Base-by-base conservation (phyloP, 2,329 filamentous ascomycete genomes). In the Ophioceras dolichostomum region DNA sequence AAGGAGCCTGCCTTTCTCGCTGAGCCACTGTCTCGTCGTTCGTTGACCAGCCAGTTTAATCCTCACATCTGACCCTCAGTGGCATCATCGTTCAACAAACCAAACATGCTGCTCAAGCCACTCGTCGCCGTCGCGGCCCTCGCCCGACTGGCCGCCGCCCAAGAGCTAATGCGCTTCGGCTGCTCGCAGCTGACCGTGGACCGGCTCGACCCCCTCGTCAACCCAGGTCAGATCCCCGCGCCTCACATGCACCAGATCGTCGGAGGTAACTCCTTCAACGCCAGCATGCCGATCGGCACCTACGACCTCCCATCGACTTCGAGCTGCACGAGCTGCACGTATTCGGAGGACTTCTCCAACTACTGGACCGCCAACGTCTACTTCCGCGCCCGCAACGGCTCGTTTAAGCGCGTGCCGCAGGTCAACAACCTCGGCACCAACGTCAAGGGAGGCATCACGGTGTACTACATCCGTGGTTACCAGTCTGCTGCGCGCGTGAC, bases 121-220 rank as follows among this genome's bases (percentile, higher is more conserved):
- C 43, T 55, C 22, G 38, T 37, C 16, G 37, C 52, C 33, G 45
- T 48, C 31, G 50, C 48, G 2, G 44, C 48, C 44, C 51, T 44
- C 16, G 18, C 47, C 40, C 27, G 19, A 6, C 14, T 17, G n/a
- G 45, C 41, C 32, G 43, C 50, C 21, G 54, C 53, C 14, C 55
- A 56, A 43, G 53, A 55, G 44, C 49, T 58, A 46, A 57, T 57
- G 50, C 54, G 55, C 29, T 57, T 56, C 38, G 53, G 51, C 22
- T 57, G 55, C 48, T 55, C 53, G 7, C 53, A 55, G 46, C 51
- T 57, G 39, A 51, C 50, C 32, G 49, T 57, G 40, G 53, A 57
- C 42, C 51, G 53, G 4, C 34, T 44, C 9, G 44, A 46, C 32
- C 44, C 44, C 4, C 35, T 44, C 12, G 44, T 46, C 20, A 39